Percentiles rank a stretch among this genome's conserved stretches.
phyloP scores from a whole-genome alignment of 805 yeast species.

The Nematodospora valgi region DNA sequence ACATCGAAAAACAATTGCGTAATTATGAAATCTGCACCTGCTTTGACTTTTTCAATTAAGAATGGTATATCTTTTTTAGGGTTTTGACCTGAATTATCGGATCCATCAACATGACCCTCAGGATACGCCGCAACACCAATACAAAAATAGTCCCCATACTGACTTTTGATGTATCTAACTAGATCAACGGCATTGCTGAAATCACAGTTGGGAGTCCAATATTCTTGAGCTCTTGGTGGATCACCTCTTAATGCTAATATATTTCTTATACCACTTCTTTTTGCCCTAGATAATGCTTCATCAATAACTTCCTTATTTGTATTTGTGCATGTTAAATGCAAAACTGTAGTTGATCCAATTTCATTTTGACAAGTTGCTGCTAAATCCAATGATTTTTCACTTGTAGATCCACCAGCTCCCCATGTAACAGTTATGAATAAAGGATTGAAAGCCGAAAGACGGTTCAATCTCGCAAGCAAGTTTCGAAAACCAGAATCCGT shows the following conservation, averaged over 20 bases:
- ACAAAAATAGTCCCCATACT: slow-evolving; percentile 80
- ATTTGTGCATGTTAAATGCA: slow-evolving; percentile 96
- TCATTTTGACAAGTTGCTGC: slow-evolving; percentile 75
- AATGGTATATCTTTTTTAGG: slow-evolving; percentile 70
- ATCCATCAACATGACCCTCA: slow-evolving; percentile 93
- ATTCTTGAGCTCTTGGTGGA: slow-evolving; percentile 79
- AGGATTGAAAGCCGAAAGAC: slow-evolving; percentile 88
- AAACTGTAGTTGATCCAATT: slow-evolving; percentile 81
- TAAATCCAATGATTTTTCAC: slow-evolving; percentile 78
- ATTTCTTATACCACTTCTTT: slow-evolving; percentile 75
- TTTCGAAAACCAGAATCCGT: slow-evolving; percentile 86
- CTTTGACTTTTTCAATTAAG: slow-evolving; percentile 78
- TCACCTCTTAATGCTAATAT: slow-evolving; percentile 94
- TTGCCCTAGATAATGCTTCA: slow-evolving; percentile 69
- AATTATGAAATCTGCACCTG: slow-evolving; percentile 92
- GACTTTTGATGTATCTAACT: slow-evolving; percentile 68
- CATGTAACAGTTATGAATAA: slow-evolving; percentile 90
- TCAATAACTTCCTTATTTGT: slow-evolving; percentile 77
- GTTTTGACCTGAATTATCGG: slow-evolving; percentile 63
- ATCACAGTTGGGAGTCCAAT: slow-evolving; percentile 51
- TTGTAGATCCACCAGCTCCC: slow-evolving; percentile 98
- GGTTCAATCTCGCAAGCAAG: slow-evolving; percentile 76
- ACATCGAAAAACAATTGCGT: slow-evolving; percentile 91
- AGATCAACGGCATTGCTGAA: slow-evolving; percentile 83
- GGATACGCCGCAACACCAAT: slow-evolving; percentile 98